Percentiles rank a stretch among this genome's conserved stretches.
These are phyloP conservation scores for Rhizopus delemar DNA, from an alignment of 371 early-diverging fungal species.

Conservation along the genomic window DNA sequence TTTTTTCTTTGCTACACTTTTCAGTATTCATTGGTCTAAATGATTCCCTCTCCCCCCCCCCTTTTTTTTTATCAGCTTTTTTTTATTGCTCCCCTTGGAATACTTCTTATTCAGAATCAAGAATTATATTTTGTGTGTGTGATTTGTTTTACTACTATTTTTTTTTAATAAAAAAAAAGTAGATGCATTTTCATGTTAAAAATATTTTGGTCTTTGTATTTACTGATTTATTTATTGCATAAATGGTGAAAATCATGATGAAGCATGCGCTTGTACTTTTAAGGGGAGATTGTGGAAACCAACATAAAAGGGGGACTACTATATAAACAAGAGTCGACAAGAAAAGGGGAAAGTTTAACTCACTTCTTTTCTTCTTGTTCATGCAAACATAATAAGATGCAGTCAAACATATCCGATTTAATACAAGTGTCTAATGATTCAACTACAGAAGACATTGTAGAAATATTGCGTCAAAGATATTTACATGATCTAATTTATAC, in stretches of 20 bases:
- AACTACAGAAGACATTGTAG: constrained; percentile 49
- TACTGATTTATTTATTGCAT: background rate
- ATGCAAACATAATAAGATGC: background rate
- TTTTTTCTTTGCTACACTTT: no score
- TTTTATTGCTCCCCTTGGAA: no score
- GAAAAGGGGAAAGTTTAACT: background rate
- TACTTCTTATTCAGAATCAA: no score
- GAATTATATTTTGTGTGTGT: no score
- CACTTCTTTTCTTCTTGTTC: background rate
- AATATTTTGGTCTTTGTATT: background rate
- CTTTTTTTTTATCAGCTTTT: no score
- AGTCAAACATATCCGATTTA: constrained; percentile 26
- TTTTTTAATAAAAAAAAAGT: background rate
- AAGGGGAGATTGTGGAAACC: background rate
- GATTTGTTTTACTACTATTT: background rate
- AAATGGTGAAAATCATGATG: background rate
- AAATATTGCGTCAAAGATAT: constrained; percentile 57
- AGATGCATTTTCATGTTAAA: background rate
- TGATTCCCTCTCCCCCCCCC: no score
- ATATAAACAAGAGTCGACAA: constrained; percentile 2
- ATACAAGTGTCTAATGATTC: constrained; percentile 27
- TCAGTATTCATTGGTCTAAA: no score
- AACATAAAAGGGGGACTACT: background rate
- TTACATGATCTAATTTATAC: constrained; percentile 56
- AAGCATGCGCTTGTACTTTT: background rate